phyloP scores from a whole-genome alignment of 208 protist species.

The Wallacemonas sp. region DNA sequence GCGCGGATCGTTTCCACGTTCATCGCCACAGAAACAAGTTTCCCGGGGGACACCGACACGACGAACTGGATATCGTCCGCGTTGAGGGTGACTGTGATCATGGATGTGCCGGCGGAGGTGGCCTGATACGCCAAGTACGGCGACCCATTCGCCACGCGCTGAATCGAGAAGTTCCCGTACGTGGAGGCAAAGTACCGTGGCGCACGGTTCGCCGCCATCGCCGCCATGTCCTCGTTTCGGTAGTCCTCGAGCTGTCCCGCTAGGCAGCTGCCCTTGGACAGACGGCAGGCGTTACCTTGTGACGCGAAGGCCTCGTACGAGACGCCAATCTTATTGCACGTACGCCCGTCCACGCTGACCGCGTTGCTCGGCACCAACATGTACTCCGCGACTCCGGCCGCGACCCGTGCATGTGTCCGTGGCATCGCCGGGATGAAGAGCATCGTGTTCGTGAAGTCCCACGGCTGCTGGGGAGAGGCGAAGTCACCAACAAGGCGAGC shows the following conservation, averaged over 20 bases:
- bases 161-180: slow-evolving; percentile 49
- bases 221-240: slow-evolving; percentile 44
- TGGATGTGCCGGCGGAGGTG: slow-evolving; percentile 35
- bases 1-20: slow-evolving; percentile 29
- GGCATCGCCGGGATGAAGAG: slow-evolving; percentile 67
- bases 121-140: slow-evolving; percentile 64
- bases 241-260: slow-evolving; percentile 81
- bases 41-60: slow-evolving; percentile 56
- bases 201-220: slow-evolving; percentile 35
- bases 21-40: slow-evolving; percentile 46
- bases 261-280: slow-evolving; percentile 70
- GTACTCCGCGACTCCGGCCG: slow-evolving; percentile 66
- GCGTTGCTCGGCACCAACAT: slow-evolving; percentile 63
- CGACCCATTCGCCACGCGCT: slow-evolving; percentile 16
- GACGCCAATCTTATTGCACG: slow-evolving; percentile 91
- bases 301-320: slow-evolving; percentile 84
- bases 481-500: slow-evolving; percentile 81
- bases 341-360: slow-evolving; percentile 69
- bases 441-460: slow-evolving; percentile 64
- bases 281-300: slow-evolving; percentile 68
- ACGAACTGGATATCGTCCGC: slow-evolving; percentile 82
- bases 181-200: slow-evolving; percentile 64
- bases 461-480: slow-evolving; percentile 41
- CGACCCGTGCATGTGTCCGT: slow-evolving; percentile 33
- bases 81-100: slow-evolving; percentile 68